Conservation (phyloP, 2,329 filamentous ascomycete species). For the Pseudomassariella vexata region DNA sequence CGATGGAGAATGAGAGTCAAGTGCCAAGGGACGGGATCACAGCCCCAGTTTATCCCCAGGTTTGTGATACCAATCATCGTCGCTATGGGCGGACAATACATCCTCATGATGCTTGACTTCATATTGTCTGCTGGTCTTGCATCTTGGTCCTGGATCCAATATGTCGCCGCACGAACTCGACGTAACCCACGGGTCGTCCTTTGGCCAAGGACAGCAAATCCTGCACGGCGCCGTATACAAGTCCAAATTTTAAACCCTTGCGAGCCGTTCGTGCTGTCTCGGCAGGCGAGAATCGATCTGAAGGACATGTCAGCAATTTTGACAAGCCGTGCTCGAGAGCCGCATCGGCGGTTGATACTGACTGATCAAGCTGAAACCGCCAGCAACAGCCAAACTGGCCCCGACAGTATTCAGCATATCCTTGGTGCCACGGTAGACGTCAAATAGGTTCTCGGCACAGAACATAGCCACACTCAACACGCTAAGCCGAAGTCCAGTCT, state of each 20-base stretch:
- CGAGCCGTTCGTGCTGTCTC: constrained; percentile 74
- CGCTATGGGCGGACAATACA: too few relatives aligned
- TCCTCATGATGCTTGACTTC: neutral
- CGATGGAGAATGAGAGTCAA: too few relatives aligned
- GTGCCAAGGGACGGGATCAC: too few relatives aligned
- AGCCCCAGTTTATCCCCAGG: too few relatives aligned
- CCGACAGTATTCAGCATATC: constrained; percentile 79
- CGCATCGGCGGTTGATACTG: constrained; percentile 28
- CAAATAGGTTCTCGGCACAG: constrained; percentile 77
- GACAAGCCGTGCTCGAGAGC: too few relatives aligned
- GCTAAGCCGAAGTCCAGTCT: constrained; percentile 65
- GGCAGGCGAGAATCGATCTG: constrained; percentile 74
- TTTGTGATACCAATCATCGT: too few relatives aligned
- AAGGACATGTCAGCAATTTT: constrained; percentile 2
- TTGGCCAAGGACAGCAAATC: constrained; percentile 64
- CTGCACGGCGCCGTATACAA: constrained; percentile 76
- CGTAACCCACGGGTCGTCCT: constrained; percentile 68
- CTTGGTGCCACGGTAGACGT: constrained; percentile 61
- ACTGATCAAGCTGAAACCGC: constrained; percentile 84
- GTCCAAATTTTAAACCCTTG: constrained; percentile 70
- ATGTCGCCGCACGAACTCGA: constrained; percentile 57
- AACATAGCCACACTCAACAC: constrained; percentile 74
- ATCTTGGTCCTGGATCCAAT: constrained; percentile 22
- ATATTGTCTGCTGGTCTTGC: constrained; percentile 13
- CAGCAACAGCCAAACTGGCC: constrained; percentile 78